Percentiles rank a stretch among this genome's conserved stretches.
Conservation (phyloP, 495 filamentous ascomycete species). For the Talaromyces adpressus region DNA sequence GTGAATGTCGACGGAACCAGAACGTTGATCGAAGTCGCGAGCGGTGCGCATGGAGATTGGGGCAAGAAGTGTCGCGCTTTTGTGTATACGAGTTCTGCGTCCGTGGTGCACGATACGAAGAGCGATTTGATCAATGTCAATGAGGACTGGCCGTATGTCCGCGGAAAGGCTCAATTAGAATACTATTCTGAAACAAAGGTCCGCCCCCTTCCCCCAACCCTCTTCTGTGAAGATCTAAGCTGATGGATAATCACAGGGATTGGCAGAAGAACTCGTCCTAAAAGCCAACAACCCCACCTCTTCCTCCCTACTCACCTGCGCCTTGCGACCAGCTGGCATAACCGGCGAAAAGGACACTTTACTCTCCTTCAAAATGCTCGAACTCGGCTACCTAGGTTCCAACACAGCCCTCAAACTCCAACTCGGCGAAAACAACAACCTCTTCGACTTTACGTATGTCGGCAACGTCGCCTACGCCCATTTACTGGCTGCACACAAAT, state of each 20-base stretch:
- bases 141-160: constrained; percentile 76
- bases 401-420: constrained; percentile 69
- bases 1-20: constrained; percentile 92
- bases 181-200: constrained; percentile 92
- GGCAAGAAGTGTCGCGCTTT: constrained; percentile 75
- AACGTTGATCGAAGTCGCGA: constrained; percentile 67
- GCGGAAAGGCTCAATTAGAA: constrained; percentile 64
- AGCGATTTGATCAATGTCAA: constrained; percentile 83
- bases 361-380: constrained; percentile 49
- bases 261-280: constrained; percentile 79
- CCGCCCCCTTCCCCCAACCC: constrained; percentile 8
- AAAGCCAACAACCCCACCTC: constrained; percentile 69
- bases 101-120: constrained; percentile 74
- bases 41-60: constrained; percentile 49
- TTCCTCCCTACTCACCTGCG: constrained; percentile 61
- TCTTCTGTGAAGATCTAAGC: too few species aligned
- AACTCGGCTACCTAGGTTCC: constrained; percentile 34
- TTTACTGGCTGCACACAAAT: constrained; percentile 53
- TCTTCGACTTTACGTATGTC: constrained; percentile 53
- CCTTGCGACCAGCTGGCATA: constrained; percentile 84
- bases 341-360: constrained; percentile 86
- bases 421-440: constrained; percentile 79
- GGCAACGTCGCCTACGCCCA: constrained; percentile 46
- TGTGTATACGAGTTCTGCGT: constrained; percentile 90
- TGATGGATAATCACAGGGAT: constrained; percentile 46